Evolutionary conservation across 768 basidiomycete genomes (phyloP).

Genomic region (Panaeolus cyanescens): DNA sequence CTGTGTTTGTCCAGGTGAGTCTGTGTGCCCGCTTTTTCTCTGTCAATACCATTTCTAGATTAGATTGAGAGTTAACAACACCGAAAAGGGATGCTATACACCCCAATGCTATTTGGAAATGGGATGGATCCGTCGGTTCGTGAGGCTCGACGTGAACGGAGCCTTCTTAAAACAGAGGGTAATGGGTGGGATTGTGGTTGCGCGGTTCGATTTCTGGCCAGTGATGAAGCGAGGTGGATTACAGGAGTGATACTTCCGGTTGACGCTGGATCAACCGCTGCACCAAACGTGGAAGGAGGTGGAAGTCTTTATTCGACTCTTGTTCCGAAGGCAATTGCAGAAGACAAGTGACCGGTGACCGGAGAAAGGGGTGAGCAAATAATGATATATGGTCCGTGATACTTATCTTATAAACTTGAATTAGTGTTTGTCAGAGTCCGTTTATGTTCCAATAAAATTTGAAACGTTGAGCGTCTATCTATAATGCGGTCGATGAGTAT

Average conservation of each 20-base stretch:
- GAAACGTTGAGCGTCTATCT: too few relatives aligned
- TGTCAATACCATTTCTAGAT: too few relatives aligned
- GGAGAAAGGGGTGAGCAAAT: too few relatives aligned
- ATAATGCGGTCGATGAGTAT: too few relatives aligned
- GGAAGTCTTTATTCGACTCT: constrained; percentile 7
- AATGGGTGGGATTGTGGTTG: constrained; percentile 45
- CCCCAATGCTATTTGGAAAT: constrained; percentile 41
- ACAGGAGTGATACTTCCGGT: constrained; percentile 42
- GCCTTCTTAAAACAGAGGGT: constrained; percentile 41
- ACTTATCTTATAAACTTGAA: too few relatives aligned
- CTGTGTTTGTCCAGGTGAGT: constrained; percentile 41
- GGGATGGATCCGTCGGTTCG: constrained; percentile 36
- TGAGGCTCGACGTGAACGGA: constrained; percentile 35
- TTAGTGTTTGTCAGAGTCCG: too few relatives aligned
- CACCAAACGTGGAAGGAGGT: constrained; percentile 18
- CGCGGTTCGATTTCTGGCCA: constrained; percentile 42
- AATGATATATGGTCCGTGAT: too few relatives aligned
- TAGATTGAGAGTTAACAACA: not conserved
- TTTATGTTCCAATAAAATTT: too few relatives aligned
- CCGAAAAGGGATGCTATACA: constrained; percentile 41
- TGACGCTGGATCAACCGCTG: constrained; percentile 42
- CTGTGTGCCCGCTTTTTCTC: not conserved
- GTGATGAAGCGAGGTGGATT: constrained; percentile 45
- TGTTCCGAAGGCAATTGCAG: not conserved
- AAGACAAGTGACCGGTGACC: too few relatives aligned